Evolutionary conservation across 495 filamentous ascomycete genomes (phyloP).

Genomic region (Hypomontagnella submonticulosa): DNA sequence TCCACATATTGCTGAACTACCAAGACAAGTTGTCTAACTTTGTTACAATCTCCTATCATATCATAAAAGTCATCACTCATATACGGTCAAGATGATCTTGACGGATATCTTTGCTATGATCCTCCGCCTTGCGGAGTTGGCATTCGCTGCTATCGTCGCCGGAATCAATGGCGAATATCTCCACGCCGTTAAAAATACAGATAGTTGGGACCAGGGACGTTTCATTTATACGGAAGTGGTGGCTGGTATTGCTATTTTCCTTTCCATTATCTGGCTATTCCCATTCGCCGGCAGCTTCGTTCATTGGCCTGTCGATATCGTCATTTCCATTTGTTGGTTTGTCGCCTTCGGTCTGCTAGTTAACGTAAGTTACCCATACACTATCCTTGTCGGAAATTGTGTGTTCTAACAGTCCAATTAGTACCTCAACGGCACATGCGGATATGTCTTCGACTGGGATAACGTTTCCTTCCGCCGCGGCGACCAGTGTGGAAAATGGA

Average conservation of each 20-base stretch:
- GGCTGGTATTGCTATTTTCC: constrained; percentile 58
- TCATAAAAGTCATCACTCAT: constrained; percentile 9
- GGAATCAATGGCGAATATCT: constrained; percentile 60
- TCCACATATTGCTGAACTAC: constrained; percentile 3
- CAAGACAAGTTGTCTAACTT: constrained; percentile 6
- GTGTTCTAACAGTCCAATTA: constrained; percentile 25
- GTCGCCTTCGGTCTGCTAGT: constrained; percentile 72
- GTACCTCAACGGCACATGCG: constrained; percentile 61
- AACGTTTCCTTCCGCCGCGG: constrained; percentile 83
- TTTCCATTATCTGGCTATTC: constrained; percentile 61
- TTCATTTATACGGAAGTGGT: constrained; percentile 63
- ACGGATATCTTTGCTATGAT: constrained; percentile 54
- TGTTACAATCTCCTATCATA: not conserved
- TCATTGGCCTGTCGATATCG: constrained; percentile 64
- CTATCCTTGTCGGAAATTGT: not conserved
- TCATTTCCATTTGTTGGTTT: constrained; percentile 72
- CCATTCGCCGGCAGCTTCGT: constrained; percentile 58
- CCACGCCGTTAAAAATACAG: constrained; percentile 43
- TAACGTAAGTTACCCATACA: constrained; percentile 52
- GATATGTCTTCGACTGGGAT: constrained; percentile 86
- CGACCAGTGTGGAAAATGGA: constrained; percentile 71
- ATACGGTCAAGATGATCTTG: constrained; percentile 52
- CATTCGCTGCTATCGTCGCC: constrained; percentile 59
- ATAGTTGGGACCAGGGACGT: constrained; percentile 54
- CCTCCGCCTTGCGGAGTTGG: constrained; percentile 60